These are phyloP conservation scores for Lactarius indigo DNA, from an alignment of 768 basidiomycete genomes.

Conservation along the genomic window DNA sequence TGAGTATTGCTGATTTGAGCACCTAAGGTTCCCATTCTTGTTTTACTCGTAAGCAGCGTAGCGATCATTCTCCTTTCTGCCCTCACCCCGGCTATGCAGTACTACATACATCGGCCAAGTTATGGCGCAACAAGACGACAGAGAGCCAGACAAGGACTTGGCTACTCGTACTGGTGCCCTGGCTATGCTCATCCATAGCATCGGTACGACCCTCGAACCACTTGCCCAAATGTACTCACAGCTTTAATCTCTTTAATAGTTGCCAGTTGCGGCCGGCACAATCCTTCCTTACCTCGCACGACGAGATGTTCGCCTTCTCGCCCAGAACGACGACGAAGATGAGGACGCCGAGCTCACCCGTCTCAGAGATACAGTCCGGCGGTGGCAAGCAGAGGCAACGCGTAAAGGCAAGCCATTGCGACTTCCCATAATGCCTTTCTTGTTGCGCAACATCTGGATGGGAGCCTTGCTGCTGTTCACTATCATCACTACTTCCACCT, in stretches of 20 bases:
- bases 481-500: constrained; percentile 74
- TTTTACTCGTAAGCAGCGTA: constrained; percentile 70
- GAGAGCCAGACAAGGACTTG: constrained; percentile 76
- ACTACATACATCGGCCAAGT: constrained; percentile 94
- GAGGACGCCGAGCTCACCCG: constrained; percentile 72
- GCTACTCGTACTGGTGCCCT: constrained; percentile 84
- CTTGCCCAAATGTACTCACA: constrained; percentile 17
- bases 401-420: constrained; percentile 67
- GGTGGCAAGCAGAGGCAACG: constrained; percentile 85
- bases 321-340: constrained; percentile 63
- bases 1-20: constrained; percentile 11
- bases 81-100: constrained; percentile 35
- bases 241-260: constrained; percentile 44
- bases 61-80: constrained; percentile 1
- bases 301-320: constrained; percentile 77
- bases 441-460: constrained; percentile 92
- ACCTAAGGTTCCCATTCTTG: constrained; percentile 83
- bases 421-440: constrained; percentile 85
- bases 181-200: constrained; percentile 86
- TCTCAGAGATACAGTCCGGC: constrained; percentile 64
- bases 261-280: constrained; percentile 77
- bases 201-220: constrained; percentile 53
- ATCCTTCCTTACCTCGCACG: constrained; percentile 77
- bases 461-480: constrained; percentile 81
- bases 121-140: constrained; percentile 74